Percentiles rank a stretch among this genome's conserved stretches.
These are phyloP conservation scores for Phoma sp. DNA, from an alignment of 2,329 filamentous ascomycete genomes.

Conservation along the genomic window DNA sequence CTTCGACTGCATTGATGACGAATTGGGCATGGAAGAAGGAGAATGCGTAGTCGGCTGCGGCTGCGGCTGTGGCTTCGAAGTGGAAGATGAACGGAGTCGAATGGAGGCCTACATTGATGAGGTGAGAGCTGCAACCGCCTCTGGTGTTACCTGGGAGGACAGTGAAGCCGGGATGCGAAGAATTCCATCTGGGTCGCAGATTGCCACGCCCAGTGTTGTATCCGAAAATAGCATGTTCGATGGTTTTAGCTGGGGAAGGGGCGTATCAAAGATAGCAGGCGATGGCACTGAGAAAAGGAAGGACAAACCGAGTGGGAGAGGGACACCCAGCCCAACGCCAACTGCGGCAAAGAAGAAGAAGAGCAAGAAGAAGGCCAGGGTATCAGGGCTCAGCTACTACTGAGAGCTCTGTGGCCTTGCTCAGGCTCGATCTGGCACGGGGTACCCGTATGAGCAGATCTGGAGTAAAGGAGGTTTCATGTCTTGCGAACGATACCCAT, in stretches of 20 bases:
- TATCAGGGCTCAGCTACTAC: conserved; percentile 39
- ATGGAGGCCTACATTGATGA: conserved; percentile 41
- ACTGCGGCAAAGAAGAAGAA: conserved; percentile 29
- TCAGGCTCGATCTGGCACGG: background rate
- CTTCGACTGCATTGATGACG: conserved; percentile 43
- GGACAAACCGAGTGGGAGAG: conserved; percentile 18
- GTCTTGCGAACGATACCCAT: conserved; percentile 10
- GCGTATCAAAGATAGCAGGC: conserved; percentile 21
- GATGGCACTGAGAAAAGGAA: conserved; percentile 16
- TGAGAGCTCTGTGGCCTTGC: conserved; percentile 5
- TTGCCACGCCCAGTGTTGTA: conserved; percentile 25
- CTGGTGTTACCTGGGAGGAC: conserved; percentile 37
- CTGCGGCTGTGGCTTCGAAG: conserved; percentile 39
- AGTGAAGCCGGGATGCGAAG: conserved; percentile 30
- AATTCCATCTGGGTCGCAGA: conserved; percentile 22
- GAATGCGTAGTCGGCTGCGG: conserved; percentile 42
- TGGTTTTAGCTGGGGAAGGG: conserved; percentile 26
- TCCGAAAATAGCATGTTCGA: conserved; percentile 22
- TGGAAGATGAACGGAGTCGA: conserved; percentile 29
- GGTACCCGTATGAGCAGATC: background rate
- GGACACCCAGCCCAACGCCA: conserved; percentile 18
- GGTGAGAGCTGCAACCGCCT: conserved; percentile 33
- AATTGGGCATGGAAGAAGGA: conserved; percentile 30
- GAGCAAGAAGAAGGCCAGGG: conserved; percentile 32
- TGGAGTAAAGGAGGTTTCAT: background rate